Evolutionary conservation across 768 basidiomycete genomes (phyloP), one percentile per base, ranked within the genome.

Genomic region (Pleurotus eryngii): DNA sequence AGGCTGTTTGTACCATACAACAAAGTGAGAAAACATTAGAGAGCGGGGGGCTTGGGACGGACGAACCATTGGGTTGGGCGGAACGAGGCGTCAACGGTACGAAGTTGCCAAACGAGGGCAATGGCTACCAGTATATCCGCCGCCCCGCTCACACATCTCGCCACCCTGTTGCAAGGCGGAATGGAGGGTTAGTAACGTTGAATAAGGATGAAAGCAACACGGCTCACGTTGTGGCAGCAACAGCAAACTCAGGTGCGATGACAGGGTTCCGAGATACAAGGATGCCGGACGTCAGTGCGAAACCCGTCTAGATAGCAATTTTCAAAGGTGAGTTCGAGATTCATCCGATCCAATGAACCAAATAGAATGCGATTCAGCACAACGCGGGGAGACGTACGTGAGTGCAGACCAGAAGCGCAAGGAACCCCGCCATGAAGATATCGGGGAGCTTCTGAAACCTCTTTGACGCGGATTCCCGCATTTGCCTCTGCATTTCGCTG

Each of bases 31-130:
- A 6, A 27, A 27, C n/a, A 11, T 24, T 5, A 0, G 15, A 35
- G 8, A 8, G 30, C 30, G 20, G 5, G 5, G 15, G 43, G 43
- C 24, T 15, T 15, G n/a, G 8, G 47, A 26, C 14, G 24, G n/a
- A 12, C 12, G 39, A 17, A 58, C 61, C 37, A 59, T 56, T 39
- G 45, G 11, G 61, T 62, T 11, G 58, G 48, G 22, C 35, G 37
- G 30, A 62, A 59, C 20, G 50, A 27, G 12, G 61, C 40, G n/a
- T 42, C 49, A 9, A 50, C 55, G 30, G 45, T 55, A 4, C 37
- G 56, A 14, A 62, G 50, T 39, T 59, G 58, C 61, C 58, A 62
- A n/a, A 62, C 56, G 7, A 62, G 47, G 1, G 37, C 43, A 4
- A 57, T 17, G 3, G 61, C 58, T 3, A 62, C 57, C 4, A 50